These are phyloP conservation scores for Salmacisia buchloeana DNA, from an alignment of 1,284 basidiomycete species.

Conservation along the genomic window DNA sequence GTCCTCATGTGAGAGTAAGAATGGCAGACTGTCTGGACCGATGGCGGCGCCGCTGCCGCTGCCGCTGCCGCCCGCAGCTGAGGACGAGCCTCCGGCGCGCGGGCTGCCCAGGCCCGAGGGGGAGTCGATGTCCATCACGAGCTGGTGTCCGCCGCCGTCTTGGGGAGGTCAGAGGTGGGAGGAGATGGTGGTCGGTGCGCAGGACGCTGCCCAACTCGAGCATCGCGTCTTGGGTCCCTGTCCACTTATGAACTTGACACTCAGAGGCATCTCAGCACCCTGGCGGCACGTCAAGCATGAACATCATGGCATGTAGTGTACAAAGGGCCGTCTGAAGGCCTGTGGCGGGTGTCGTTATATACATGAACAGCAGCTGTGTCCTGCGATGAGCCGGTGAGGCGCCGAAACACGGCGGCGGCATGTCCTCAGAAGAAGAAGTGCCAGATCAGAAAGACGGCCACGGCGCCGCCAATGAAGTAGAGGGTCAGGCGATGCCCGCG, in stretches of 20 bases:
- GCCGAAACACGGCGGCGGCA: too few species aligned
- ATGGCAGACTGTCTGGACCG: neutral
- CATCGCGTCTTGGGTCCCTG: too few species aligned
- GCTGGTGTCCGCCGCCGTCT: neutral
- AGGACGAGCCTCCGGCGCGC: neutral
- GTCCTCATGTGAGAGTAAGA: neutral
- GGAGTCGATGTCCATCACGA: neutral
- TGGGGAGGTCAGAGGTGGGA: neutral
- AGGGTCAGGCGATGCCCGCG: constrained; percentile 31
- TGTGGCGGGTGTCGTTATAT: too few species aligned
- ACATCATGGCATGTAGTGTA: too few species aligned
- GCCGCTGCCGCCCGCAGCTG: neutral
- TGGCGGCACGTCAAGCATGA: too few species aligned
- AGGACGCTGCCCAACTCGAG: neutral
- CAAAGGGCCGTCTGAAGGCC: too few species aligned
- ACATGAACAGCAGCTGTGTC: too few species aligned
- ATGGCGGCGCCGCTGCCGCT: neutral
- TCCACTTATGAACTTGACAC: too few species aligned
- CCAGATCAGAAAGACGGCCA: constrained; percentile 35
- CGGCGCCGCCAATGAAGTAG: constrained; percentile 31
- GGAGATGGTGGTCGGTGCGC: neutral
- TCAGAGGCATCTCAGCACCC: too few species aligned
- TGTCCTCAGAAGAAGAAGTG: constrained; percentile 10
- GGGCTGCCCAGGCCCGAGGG: neutral
- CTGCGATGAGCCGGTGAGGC: neutral